Base-by-base conservation (phyloP, 805 yeast species). In the Starmerella sirachaensis region DNA sequence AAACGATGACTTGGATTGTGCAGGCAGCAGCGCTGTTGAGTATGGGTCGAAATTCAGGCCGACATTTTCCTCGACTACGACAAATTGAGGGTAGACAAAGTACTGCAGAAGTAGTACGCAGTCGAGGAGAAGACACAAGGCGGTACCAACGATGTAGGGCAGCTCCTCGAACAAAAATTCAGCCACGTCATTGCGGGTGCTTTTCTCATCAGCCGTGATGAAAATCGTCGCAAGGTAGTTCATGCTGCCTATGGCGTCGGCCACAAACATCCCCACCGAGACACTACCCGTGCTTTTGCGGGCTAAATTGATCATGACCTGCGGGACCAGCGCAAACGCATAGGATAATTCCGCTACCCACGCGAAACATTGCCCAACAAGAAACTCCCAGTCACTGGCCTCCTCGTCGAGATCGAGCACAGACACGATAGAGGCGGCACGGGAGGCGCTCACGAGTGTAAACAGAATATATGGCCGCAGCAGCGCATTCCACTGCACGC, bases 211-310 rank as follows among this genome's bases (percentile, higher is more conserved):
- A 8, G 56, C 52, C n/a, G 56, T 48, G 10, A 55, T 42, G 11
- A 51, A 20, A 11, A 56, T 53, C 6, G 58, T 50, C 26, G 51
- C 39, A 20, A 50, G 36, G 41, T 53, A 53, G 37, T 55, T 54
- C 11, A 46, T 11, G 17, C 49, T 46, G 32, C 56, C 48, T 11
- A 55, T 22, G 21, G 50, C 34, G 23, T 54, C 60, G 18, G 58
- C 54, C 20, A 54, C 18, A 33, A 56, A 56, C 30, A 56, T 38
- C 18, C 48, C 42, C 23, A 48, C 40, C 20, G 56, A 50, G 22
- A 56, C 54, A 6, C 55, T 53, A 16, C 70, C 72, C 5, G 71
- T 65, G 26, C 68, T 62, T 36, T 57, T 61, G 25, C 51, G 50
- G 29, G 46, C 44, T 48, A 55, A 58, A 47, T 63, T 66, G 29